These are phyloP conservation scores for Fomitopsis serialis DNA, from an alignment of 768 basidiomycete species.

Conservation along the genomic window DNA sequence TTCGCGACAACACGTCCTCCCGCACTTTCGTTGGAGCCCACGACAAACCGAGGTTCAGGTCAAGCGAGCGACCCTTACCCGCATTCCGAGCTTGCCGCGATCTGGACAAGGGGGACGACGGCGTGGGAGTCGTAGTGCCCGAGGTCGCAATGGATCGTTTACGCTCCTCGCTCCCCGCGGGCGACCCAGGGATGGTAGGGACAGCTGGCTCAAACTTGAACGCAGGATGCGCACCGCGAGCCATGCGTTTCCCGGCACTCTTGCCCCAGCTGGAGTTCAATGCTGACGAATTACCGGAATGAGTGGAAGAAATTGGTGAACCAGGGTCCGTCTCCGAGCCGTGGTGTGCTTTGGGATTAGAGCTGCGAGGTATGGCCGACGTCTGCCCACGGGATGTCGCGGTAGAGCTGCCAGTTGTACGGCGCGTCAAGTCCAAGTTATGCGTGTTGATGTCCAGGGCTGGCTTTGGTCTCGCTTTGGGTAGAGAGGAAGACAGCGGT, in stretches of 20 bases:
- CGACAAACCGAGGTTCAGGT: conserved; percentile 61
- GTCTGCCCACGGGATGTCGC: conserved; percentile 7
- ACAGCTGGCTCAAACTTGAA: conserved; percentile 70
- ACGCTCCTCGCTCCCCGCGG: conserved; percentile 17
- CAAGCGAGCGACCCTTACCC: conserved; percentile 64
- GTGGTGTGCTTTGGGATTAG: not conserved
- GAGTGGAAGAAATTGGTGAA: conserved; percentile 16
- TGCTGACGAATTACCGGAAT: conserved; percentile 17
- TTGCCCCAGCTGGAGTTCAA: conserved; percentile 50
- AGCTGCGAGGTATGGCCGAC: not conserved
- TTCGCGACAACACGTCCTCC: conserved; percentile 53
- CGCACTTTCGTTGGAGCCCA: conserved; percentile 69
- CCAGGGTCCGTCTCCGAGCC: conserved; percentile 11
- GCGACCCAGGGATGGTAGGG: conserved; percentile 34
- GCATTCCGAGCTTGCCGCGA: conserved; percentile 14
- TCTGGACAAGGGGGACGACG: conserved; percentile 2
- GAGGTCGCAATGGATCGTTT: not conserved
- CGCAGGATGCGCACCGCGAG: conserved; percentile 44
- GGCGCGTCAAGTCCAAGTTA: conserved; percentile 4
- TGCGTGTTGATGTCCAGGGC: conserved; percentile 1
- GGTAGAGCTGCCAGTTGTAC: conserved; percentile 12
- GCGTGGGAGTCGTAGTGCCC: conserved; percentile 5
- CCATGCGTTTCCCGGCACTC: conserved; percentile 36
- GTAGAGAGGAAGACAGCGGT: not conserved
- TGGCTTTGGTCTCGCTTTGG: not conserved